Evolutionary conservation across 1,284 basidiomycete species (phyloP), one percentile per base, ranked within the genome.

Genomic region (Taiwanofungus camphoratus): DNA sequence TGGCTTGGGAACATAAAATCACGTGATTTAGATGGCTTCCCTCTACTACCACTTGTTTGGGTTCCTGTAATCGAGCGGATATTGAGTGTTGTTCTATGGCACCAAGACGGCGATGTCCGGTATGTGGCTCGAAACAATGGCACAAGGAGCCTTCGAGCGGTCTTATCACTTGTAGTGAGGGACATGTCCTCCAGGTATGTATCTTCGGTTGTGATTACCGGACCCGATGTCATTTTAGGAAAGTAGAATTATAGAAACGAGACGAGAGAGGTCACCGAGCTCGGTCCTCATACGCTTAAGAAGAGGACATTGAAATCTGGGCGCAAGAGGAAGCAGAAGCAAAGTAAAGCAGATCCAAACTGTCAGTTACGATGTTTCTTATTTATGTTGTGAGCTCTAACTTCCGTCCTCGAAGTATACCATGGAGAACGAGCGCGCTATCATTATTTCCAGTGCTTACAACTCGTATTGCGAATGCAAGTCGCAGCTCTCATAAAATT

Each of bases 391-490:
- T 21, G 19, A 24, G 16, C 5, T n/a, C 41, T 24, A 19, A 46
- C 36, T 21, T 18, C 42, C 12, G 15, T 15, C 13, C 3, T 33
- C 7, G 16, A 56, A 93, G 92, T 87, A 36, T 92, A 90, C 56
- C 82, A 90, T 52, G 90, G 89, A 7, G 71, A 76, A 16, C 74
- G 82, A 41, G 87, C 81, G 2, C 76, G 81, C 34, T 90, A 75
- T 57, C 78, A 85, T 42, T 88, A 88, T 52, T 82, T 89, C 48
- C 83, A 92, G 51, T 88, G 85, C 52, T 68, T 89, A 26, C 92
- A 94, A 59, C 65, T 90, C 0, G 65, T 93, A 40, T 66, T 94
- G 6, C 71, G 90, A 12, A 76, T 82, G 53, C 92, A 95, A 62
- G 64, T 89, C 3, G 66, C 68, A 5, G 75, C 76, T n/a, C 61